Conservation (phyloP, 306 rosid genomes). For the Quercus rubra region DNA sequence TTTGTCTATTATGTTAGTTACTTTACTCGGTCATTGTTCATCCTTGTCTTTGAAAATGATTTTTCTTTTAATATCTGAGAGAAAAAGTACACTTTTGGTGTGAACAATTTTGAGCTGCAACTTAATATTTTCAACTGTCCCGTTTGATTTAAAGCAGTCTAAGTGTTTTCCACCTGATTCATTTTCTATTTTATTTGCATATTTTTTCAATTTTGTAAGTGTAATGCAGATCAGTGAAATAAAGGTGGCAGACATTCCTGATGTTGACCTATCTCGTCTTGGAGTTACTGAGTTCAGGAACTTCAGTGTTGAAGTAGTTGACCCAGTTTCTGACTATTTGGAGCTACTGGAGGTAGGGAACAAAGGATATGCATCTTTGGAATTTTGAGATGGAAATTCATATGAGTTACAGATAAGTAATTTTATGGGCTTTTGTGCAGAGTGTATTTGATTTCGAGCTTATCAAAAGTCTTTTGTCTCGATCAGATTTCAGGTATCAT, state of each 20-base stretch:
- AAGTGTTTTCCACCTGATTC: constrained; percentile 1
- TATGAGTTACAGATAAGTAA: constrained; percentile 17
- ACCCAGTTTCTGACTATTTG: constrained; percentile 89
- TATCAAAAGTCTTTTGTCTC: constrained; percentile 68
- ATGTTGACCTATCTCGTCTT: constrained; percentile 72
- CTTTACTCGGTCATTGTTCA: neutral
- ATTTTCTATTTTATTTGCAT: neutral
- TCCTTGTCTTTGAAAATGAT: neutral
- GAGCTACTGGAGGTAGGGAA: constrained; percentile 82
- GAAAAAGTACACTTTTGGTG: no score
- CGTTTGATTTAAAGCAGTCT: constrained; percentile 1
- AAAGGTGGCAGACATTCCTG: constrained; percentile 81
- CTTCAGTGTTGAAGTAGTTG: constrained; percentile 86
- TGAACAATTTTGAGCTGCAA: no score
- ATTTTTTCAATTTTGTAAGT: constrained; percentile 20
- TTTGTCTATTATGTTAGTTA: neutral
- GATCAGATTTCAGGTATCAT: constrained; percentile 73
- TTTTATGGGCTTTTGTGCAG: constrained; percentile 49
- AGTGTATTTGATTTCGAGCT: constrained; percentile 83
- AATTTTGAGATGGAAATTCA: constrained; percentile 17
- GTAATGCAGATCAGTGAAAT: constrained; percentile 73
- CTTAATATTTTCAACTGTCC: neutral
- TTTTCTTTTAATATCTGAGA: neutral
- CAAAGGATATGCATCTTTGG: constrained; percentile 9
- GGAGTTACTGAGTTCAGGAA: constrained; percentile 73